These are phyloP conservation scores for Nepenthes alata DNA, from an alignment of 179 eudicot genomes.

Conservation along the genomic window DNA sequence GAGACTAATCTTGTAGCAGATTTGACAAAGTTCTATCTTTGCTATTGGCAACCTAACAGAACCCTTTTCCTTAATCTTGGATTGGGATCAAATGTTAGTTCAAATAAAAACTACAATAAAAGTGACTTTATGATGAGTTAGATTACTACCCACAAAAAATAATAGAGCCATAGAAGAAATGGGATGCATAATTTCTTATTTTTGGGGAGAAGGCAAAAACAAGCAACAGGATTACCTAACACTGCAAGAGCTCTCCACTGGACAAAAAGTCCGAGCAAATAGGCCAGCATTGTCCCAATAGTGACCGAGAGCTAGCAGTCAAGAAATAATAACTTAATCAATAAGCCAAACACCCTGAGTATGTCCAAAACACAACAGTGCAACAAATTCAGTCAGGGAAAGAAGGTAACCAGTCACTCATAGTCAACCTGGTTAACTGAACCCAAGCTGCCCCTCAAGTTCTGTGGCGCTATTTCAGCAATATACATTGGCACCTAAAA, in stretches of 20 bases:
- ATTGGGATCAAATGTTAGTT: no score
- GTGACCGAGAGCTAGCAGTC: conserved; percentile 73
- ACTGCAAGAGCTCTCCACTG: conserved; percentile 87
- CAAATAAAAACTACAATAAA: no score
- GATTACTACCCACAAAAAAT: no score
- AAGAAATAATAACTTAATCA: conserved; percentile 2
- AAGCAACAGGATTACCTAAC: conserved; percentile 40
- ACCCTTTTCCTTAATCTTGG: no score
- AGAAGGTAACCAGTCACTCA: not conserved
- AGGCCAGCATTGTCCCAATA: conserved; percentile 84
- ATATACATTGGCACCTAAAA: conserved; percentile 92
- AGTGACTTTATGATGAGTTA: no score
- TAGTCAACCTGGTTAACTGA: conserved; percentile 78
- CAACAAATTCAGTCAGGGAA: no score
- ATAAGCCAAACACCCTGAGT: not conserved
- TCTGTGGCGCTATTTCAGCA: conserved; percentile 96
- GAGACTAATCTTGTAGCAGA: no score
- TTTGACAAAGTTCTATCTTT: no score
- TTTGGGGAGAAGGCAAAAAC: not conserved
- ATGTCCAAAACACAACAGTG: not conserved
- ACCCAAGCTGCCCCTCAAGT: conserved; percentile 79
- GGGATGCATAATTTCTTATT: not conserved
- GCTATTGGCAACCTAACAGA: no score
- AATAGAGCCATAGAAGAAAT: not conserved
- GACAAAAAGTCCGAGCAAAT: conserved; percentile 79